Conservation (phyloP, 257 asterid genomes). For the Solanum sejunctum region DNA sequence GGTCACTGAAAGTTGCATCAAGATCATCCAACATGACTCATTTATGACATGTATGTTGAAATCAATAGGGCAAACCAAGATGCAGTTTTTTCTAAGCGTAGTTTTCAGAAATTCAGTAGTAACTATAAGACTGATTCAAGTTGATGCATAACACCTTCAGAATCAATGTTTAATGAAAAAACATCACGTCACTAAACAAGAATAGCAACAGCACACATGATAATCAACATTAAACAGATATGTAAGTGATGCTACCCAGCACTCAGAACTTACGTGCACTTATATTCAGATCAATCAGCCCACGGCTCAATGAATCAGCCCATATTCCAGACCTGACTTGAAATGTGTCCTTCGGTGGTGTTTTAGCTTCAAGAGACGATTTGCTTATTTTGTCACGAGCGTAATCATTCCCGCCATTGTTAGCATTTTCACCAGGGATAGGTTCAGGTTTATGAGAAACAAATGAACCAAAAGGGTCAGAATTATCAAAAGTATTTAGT, state of each 20-base stretch:
- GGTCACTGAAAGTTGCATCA: neutral
- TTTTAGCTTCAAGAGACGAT: slow-evolving; percentile 5
- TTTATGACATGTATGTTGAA: neutral
- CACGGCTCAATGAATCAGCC: slow-evolving; percentile 98
- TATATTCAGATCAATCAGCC: slow-evolving; percentile 77
- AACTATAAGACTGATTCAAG: neutral
- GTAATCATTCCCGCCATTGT: slow-evolving; percentile 15
- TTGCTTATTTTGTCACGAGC: slow-evolving; percentile 15
- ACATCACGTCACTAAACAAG: neutral
- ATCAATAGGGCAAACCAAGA: neutral
- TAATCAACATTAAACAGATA: neutral
- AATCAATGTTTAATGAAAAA: neutral
- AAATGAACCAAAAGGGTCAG: slow-evolving; percentile 64
- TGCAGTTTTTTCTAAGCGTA: neutral
- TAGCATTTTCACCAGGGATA: slow-evolving; percentile 19
- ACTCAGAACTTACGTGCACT: slow-evolving; percentile 65
- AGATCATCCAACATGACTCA: neutral
- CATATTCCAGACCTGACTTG: slow-evolving; percentile 94
- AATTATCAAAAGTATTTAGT: slow-evolving; percentile 48
- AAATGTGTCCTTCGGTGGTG: slow-evolving; percentile 36
- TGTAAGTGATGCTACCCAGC: neutral
- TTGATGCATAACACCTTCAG: neutral
- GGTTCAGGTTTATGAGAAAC: slow-evolving; percentile 33
- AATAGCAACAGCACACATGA: neutral
- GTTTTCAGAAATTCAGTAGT: neutral